These are phyloP conservation scores for Podospora sp. DNA, from an alignment of 495 filamentous ascomycete genomes.

Conservation along the genomic window DNA sequence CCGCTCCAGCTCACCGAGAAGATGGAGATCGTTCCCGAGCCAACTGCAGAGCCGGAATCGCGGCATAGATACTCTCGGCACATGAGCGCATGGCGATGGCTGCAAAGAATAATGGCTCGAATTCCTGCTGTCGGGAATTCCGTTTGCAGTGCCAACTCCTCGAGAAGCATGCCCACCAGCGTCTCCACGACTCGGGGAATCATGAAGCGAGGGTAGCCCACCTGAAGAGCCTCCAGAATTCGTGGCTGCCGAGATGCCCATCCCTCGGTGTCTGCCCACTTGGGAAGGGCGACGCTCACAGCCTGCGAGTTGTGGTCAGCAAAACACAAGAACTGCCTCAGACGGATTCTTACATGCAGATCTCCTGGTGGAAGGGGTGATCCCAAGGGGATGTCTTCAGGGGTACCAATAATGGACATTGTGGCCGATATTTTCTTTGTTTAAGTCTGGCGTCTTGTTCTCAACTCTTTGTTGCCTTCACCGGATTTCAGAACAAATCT, in stretches of 20 bases:
- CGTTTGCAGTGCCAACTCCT: neutral
- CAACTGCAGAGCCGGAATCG: neutral
- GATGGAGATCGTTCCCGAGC: neutral
- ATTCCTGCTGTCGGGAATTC: neutral
- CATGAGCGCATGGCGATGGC: neutral
- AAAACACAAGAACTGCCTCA: neutral
- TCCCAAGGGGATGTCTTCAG: constrained; percentile 21
- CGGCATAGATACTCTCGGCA: neutral
- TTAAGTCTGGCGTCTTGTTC: neutral
- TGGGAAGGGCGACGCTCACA: constrained; percentile 35
- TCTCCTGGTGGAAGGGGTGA: constrained; percentile 23
- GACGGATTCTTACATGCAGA: constrained; percentile 23
- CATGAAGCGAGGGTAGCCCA: constrained; percentile 38
- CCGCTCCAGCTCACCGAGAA: constrained; percentile 20
- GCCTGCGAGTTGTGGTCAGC: constrained; percentile 19
- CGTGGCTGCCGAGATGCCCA: constrained; percentile 29
- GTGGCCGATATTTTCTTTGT: neutral
- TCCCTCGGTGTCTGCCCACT: constrained; percentile 33
- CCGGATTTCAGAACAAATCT: neutral
- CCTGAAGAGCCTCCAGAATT: constrained; percentile 28
- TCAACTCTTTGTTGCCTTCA: neutral
- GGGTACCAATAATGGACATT: constrained; percentile 10
- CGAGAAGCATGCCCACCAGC: constrained; percentile 14
- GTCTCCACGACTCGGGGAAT: constrained; percentile 21
- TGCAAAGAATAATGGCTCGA: neutral